phyloP scores from a whole-genome alignment of 768 basidiomycete genomes.

The Rhodotorula diobovata region DNA sequence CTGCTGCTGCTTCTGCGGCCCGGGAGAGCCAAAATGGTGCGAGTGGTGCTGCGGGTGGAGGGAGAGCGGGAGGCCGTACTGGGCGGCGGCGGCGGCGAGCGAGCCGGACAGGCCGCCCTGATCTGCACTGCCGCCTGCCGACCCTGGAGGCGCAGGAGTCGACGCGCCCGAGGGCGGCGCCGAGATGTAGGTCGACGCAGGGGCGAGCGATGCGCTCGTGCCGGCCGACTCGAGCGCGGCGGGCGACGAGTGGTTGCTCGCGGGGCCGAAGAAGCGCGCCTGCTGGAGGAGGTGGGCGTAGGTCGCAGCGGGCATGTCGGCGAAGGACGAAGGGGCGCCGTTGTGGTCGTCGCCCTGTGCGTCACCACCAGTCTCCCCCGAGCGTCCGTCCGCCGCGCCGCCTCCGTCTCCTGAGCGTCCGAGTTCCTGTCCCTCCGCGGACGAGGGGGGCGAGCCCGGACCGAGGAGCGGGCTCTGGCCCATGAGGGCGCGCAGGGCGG shows the following conservation, averaged over 20 bases:
- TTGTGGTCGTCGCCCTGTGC: not conserved
- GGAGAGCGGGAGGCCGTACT: not conserved
- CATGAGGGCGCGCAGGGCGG: not conserved
- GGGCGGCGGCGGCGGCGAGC: not conserved
- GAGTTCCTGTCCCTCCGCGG: not conserved
- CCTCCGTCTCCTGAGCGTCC: no score
- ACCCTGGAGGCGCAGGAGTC: not conserved
- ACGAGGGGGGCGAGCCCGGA: not conserved
- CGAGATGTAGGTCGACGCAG: not conserved
- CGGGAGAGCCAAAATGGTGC: not conserved
- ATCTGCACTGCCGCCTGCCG: no score
- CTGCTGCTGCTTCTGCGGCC: no score
- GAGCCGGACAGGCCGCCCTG: not conserved
- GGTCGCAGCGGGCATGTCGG: not conserved
- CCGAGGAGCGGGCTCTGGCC: not conserved
- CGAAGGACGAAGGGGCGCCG: not conserved
- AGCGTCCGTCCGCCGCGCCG: no score
- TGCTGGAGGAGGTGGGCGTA: conserved; percentile 9
- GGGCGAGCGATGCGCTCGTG: not conserved
- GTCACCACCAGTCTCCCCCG: no score
- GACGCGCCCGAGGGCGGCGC: not conserved
- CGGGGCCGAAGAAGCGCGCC: not conserved
- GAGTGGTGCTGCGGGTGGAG: not conserved
- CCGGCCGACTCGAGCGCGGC: not conserved
- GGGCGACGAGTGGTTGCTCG: not conserved